Conservation (phyloP, 768 basidiomycete genomes). For the Paxillus ammoniavirescens region DNA sequence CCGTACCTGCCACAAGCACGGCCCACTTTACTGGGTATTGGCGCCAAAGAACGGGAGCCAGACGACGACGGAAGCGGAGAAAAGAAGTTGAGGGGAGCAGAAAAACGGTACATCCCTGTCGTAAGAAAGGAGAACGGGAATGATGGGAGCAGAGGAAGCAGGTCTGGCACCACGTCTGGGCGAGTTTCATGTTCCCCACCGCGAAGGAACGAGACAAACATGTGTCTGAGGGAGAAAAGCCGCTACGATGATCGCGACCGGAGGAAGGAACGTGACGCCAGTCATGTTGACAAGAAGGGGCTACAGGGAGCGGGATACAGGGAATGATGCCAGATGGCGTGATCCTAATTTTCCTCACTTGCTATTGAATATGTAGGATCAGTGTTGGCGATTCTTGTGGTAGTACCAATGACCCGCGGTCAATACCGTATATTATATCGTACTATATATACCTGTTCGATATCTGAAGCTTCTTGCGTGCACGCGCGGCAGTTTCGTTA, state of each 20-base stretch:
- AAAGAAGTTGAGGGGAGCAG: slow-evolving; percentile 40
- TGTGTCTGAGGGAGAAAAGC: slow-evolving; percentile 4
- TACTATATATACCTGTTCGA: no score
- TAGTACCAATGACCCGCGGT: no score
- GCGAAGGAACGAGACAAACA: slow-evolving; percentile 17
- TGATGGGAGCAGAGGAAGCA: slow-evolving; percentile 27
- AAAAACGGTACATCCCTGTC: slow-evolving; percentile 83
- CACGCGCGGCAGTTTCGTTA: slow-evolving; percentile 68
- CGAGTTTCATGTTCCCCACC: slow-evolving; percentile 51
- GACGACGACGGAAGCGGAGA: slow-evolving; percentile 68
- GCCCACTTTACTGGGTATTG: slow-evolving; percentile 87
- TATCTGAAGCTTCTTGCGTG: slow-evolving; percentile 70
- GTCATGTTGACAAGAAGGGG: slow-evolving; percentile 7
- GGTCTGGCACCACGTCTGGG: slow-evolving; percentile 43
- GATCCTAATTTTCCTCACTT: no score
- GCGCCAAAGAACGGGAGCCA: slow-evolving; percentile 83
- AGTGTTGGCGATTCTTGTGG: no score
- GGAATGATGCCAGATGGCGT: slow-evolving; percentile 18
- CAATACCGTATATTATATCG: no score
- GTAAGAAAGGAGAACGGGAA: slow-evolving; percentile 61
- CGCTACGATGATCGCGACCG: slow-evolving; percentile 16
- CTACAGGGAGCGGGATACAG: slow-evolving; percentile 10
- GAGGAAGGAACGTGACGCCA: slow-evolving; percentile 10
- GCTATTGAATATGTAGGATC: no score
- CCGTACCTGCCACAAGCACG: slow-evolving; percentile 82